Evolutionary conservation across 805 yeast species (phyloP).

Genomic region (Yarrowia sp.): DNA sequence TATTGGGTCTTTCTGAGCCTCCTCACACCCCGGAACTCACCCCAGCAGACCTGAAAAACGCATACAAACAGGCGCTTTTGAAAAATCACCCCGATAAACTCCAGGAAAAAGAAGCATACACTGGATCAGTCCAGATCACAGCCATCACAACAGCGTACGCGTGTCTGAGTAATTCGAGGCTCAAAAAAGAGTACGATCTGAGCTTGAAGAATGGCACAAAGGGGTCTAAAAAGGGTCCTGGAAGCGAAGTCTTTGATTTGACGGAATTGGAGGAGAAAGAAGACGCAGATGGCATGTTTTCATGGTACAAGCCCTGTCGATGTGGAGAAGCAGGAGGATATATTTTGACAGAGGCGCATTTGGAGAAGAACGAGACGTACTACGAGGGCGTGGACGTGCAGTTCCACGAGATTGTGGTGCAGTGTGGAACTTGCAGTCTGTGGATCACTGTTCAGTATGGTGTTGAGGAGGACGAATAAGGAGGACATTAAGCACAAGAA

Average conservation of each 20-base stretch:
- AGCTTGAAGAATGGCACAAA: slow-evolving; percentile 47
- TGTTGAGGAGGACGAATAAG: slow-evolving; percentile 42
- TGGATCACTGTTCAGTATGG: slow-evolving; percentile 79
- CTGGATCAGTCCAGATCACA: slow-evolving; percentile 47
- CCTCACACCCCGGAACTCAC: slow-evolving; percentile 15
- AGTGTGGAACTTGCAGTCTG: slow-evolving; percentile 82
- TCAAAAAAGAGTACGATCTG: slow-evolving; percentile 61
- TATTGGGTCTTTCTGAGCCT: slow-evolving; percentile 27
- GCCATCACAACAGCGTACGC: slow-evolving; percentile 69
- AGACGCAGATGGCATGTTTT: slow-evolving; percentile 41
- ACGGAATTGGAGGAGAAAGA: slow-evolving; percentile 63
- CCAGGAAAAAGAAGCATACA: slow-evolving; percentile 12
- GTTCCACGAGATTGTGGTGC: slow-evolving; percentile 65
- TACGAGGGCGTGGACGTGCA: slow-evolving; percentile 21
- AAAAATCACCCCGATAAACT: slow-evolving; percentile 81
- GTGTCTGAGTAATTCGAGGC: slow-evolving; percentile 55
- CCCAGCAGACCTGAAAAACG: slow-evolving; percentile 56
- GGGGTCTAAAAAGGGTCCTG: slow-evolving; percentile 2
- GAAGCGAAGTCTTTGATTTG: slow-evolving; percentile 65
- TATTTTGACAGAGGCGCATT: slow-evolving; percentile 63
- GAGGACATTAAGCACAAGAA: not conserved
- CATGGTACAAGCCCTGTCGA: slow-evolving; percentile 50
- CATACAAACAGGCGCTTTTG: slow-evolving; percentile 69
- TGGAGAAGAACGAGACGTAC: slow-evolving; percentile 57
- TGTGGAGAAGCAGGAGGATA: slow-evolving; percentile 62